Evolutionary conservation across 1,284 basidiomycete species (phyloP).

Genomic region (Sparassis latifolia): DNA sequence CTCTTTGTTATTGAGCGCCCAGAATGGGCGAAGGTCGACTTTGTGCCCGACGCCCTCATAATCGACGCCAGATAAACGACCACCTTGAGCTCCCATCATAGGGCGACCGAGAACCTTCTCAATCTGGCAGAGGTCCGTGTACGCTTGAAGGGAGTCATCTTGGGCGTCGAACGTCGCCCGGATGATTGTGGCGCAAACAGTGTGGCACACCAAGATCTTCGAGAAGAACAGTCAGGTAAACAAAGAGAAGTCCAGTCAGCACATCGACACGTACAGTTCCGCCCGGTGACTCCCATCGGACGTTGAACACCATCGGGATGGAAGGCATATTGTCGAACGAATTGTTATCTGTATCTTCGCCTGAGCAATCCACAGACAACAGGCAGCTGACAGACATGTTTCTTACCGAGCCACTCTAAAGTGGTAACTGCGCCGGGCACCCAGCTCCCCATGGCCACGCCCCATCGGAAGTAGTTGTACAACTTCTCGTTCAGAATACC

Average conservation of each 20-base stretch:
- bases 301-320: constrained; percentile 2
- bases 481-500: constrained; percentile 15
- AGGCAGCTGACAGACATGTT: background rate
- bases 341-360: constrained; percentile 7
- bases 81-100: constrained; percentile 9
- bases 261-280: constrained; percentile 6
- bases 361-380: background rate
- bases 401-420: constrained; percentile 5
- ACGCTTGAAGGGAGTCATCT: constrained; percentile 3
- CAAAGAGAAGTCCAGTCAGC: background rate
- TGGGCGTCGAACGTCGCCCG: constrained; percentile 10
- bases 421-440: constrained; percentile 6
- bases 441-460: constrained; percentile 10
- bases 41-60: constrained; percentile 18
- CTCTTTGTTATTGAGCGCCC: constrained; percentile 6
- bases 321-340: constrained; percentile 3
- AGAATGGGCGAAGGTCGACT: constrained; percentile 19
- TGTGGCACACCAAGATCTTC: constrained; percentile 16
- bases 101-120: constrained; percentile 17
- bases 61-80: constrained; percentile 13
- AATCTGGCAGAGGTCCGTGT: constrained; percentile 13
- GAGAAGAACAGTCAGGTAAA: background rate
- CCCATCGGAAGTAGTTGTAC: constrained; percentile 13
- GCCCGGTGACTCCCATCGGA: constrained; percentile 9
- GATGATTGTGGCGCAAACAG: constrained; percentile 12